Evolutionary conservation across 2,329 filamentous ascomycete species (phyloP).

Genomic region (Penicillium brasilianum): DNA sequence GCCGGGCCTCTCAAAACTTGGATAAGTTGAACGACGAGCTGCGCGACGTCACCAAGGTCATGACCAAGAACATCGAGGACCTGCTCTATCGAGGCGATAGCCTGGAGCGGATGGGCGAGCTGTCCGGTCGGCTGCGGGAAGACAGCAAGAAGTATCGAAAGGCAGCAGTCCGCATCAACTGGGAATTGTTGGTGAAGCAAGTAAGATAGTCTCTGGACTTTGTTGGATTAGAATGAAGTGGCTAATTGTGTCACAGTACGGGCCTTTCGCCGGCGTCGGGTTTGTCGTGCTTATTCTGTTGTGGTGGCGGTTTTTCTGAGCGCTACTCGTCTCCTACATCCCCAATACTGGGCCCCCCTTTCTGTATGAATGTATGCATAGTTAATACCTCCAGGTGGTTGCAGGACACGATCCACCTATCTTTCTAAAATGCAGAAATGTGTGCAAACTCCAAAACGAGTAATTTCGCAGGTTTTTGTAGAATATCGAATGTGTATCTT

Average conservation of each 20-base stretch:
- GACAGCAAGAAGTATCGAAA: constrained; percentile 93
- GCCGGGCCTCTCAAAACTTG: constrained; percentile 86
- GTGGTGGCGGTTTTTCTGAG: constrained; percentile 89
- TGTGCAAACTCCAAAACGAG: constrained; percentile 6
- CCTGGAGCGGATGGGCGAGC: constrained; percentile 95
- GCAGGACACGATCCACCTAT: constrained; percentile 38
- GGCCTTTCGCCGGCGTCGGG: constrained; percentile 80
- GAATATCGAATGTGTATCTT: not conserved
- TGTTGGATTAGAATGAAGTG: not conserved
- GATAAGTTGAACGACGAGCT: constrained; percentile 96
- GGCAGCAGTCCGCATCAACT: constrained; percentile 94
- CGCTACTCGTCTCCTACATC: constrained; percentile 14
- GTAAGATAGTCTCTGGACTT: constrained; percentile 43
- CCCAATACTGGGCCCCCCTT: constrained; percentile 10
- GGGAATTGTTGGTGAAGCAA: constrained; percentile 94
- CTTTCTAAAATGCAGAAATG: constrained; percentile 20
- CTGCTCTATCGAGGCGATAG: constrained; percentile 92
- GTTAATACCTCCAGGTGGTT: constrained; percentile 40
- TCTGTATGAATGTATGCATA: constrained; percentile 46
- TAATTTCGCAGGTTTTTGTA: not conserved
- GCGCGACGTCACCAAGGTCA: constrained; percentile 96
- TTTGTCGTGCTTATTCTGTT: constrained; percentile 85
- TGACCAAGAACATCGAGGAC: constrained; percentile 99
- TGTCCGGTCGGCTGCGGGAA: constrained; percentile 83
- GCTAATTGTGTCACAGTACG: constrained; percentile 65